Percentiles rank a stretch among this genome's conserved stretches.
phyloP scores from a whole-genome alignment of 2,329 filamentous ascomycete species.

The Xenosphaeropsis pyriputrescens region DNA sequence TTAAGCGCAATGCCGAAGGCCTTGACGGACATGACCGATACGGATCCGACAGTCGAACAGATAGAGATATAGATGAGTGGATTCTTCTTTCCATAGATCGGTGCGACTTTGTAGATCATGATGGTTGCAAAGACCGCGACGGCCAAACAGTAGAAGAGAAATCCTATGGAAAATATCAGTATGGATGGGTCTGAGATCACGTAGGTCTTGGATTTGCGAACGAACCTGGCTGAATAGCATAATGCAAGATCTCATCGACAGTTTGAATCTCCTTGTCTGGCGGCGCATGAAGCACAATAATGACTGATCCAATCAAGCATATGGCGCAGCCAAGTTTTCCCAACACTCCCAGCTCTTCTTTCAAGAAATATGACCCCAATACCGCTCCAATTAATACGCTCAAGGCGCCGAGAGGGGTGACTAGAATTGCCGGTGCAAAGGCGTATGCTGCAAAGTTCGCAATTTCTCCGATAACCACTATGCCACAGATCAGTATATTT shows the following conservation, averaged over 20 bases:
- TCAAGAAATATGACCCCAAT: slow-evolving; percentile 83
- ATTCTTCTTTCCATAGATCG: slow-evolving; percentile 84
- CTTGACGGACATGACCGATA: slow-evolving; percentile 99
- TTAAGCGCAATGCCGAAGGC: slow-evolving; percentile 96
- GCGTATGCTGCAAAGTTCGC: slow-evolving; percentile 98
- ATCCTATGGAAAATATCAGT: slow-evolving; percentile 39
- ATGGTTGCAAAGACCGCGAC: slow-evolving; percentile 74
- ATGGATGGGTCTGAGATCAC: neutral
- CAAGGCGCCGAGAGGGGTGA: slow-evolving; percentile 85
- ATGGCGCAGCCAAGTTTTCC: slow-evolving; percentile 93
- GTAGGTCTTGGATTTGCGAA: slow-evolving; percentile 1
- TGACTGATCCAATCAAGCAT: slow-evolving; percentile 88
- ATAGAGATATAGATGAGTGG: slow-evolving; percentile 94
- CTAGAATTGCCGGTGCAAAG: slow-evolving; percentile 95
- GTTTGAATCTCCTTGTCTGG: slow-evolving; percentile 83
- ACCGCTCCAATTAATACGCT: slow-evolving; percentile 93
- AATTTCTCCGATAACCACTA: slow-evolving; percentile 84
- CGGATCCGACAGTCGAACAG: slow-evolving; percentile 90
- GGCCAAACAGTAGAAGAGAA: slow-evolving; percentile 69
- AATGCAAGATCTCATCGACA: slow-evolving; percentile 81
- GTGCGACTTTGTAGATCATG: slow-evolving; percentile 94
- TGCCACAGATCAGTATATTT: slow-evolving; percentile 12
- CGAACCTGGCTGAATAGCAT: slow-evolving; percentile 81
- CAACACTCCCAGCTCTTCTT: slow-evolving; percentile 77
- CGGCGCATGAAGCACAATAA: slow-evolving; percentile 94